Base-by-base conservation (phyloP, 768 basidiomycete genomes). In the Agrocybe praecox region DNA sequence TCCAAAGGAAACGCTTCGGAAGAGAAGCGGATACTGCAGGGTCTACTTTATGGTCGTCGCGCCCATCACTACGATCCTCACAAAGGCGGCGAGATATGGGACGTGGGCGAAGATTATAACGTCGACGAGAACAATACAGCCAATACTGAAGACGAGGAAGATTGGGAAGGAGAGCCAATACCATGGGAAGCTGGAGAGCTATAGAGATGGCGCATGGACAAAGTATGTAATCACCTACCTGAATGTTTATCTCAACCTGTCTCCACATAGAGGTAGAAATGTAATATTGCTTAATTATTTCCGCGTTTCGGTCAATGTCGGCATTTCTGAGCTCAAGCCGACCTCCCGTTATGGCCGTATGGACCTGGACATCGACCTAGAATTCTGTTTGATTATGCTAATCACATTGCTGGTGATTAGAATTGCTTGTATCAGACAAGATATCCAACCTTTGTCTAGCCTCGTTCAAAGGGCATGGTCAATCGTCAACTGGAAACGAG, bases 111-210 rank as follows among this genome's bases (percentile, higher is more conserved):
- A 69, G 74, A 75, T 49, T 75, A 79, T 61, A 74, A 74, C 33
- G 73, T 70, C 32, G 69, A 69, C 43, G 67, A 59, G 8, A 66
- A 67, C 24, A 62, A 46, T 10, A 58, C 57, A 45, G 67, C 68
- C 69, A 63, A 72, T 42, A 67, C 65, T 21, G 82, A 79, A 48
- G 76, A 70, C 26, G 85, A 83, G 64, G 81, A 82, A 43, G 87
- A 88, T 60, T 93, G 91, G 91, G 91, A 92, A 71, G 85, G 88
- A 33, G 90, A 92, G 69, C 87, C 88, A 34, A 80, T 92, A 33
- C 87, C 90, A 57, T 93, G 91, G 91, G 89, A 89, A 71, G 78
- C 84, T 9, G 91, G 85, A 51, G 91, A 91, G 64, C 64, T 93
- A 70, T 92, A 80, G 68, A 46, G 50, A 40, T 40, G 14, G 12